Evolutionary conservation across 2,329 filamentous ascomycete genomes (phyloP), one percentile per base, ranked within the genome.

Genomic region (Tolypocladium sp.): DNA sequence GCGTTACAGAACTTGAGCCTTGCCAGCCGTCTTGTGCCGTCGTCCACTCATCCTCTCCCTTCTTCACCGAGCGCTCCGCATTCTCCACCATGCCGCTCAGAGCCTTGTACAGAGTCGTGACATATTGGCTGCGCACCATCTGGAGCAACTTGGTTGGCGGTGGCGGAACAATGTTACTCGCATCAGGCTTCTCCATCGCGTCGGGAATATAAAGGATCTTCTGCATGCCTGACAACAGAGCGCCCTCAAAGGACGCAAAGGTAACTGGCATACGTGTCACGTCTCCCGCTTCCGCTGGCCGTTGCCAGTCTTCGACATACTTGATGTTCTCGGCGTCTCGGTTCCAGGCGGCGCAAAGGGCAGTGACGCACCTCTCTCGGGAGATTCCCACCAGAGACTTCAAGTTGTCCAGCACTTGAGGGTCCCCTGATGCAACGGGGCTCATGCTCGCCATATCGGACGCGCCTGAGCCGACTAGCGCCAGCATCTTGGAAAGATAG

Each of bases 61-160:
- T 85, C 65, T 86, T 84, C 17, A 86, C 73, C 3, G 87, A 82
- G 59, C 86, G 85, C 74, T 97, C 92, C 3, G 94, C 93, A 72
- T 96, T 97, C 74, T 97, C 94, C 1, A 99, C 92, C 86, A 99
- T 93, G 27, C 93, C 94, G 67, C 91, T 95, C 42, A 99, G 77
- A 8, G 91, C 91, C 72, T 96, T 96, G 74, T 97, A 97, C 51
- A 99, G 77, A 60, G 92, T 96, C 8, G 89, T 92, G 20, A 96
- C 92, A 69, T 99, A 99, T 69, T 96, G 91, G 63, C 87, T 89
- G 63, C 92, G 85, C 20, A 97, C 91, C 84, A 92, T 91, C 71
- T 96, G 90, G 51, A 97, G 78, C 51, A 97, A 77, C 72, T 97
- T 99, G 9, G 88, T 81, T 41, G 91, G 88, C 6, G 94, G 95